phyloP scores from a whole-genome alignment of 352 stramenopile species.

The Globisporangium heterothallicum region DNA sequence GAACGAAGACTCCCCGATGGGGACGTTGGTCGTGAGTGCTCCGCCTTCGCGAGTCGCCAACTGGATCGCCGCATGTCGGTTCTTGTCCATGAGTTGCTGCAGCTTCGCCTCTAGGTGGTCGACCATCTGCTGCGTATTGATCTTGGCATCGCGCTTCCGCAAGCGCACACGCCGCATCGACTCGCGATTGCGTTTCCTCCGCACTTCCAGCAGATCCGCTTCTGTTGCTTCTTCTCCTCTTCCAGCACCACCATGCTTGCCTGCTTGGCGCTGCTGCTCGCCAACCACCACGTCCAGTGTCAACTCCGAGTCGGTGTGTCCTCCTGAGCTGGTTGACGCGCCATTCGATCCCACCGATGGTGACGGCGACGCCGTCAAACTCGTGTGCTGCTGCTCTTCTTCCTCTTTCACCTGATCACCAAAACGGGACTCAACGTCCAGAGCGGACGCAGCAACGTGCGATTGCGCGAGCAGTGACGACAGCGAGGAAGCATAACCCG shows the following conservation, averaged over 20 bases:
- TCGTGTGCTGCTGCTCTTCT: neutral
- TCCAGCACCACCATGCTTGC: no score
- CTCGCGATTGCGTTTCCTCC: constrained; percentile 25
- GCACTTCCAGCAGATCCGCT: constrained; percentile 4
- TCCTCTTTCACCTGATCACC: neutral
- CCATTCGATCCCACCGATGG: neutral
- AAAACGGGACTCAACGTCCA: neutral
- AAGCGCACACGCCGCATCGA: constrained; percentile 25
- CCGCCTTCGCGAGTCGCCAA: neutral
- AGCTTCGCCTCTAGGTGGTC: constrained; percentile 16
- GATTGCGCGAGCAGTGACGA: neutral
- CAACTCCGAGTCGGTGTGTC: neutral
- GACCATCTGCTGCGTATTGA: constrained; percentile 10
- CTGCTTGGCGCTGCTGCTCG: neutral
- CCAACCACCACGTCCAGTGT: neutral
- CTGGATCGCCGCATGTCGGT: constrained; percentile 3
- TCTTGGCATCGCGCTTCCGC: constrained; percentile 16
- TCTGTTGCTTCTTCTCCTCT: neutral
- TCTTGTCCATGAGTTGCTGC: constrained; percentile 9
- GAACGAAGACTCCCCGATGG: neutral
- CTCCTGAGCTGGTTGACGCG: neutral
- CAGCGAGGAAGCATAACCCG: neutral
- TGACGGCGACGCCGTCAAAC: neutral
- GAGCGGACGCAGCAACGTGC: neutral
- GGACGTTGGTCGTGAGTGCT: neutral